Conservation (phyloP, 2,329 filamentous ascomycete genomes). For the Cryphonectria parasitica region DNA sequence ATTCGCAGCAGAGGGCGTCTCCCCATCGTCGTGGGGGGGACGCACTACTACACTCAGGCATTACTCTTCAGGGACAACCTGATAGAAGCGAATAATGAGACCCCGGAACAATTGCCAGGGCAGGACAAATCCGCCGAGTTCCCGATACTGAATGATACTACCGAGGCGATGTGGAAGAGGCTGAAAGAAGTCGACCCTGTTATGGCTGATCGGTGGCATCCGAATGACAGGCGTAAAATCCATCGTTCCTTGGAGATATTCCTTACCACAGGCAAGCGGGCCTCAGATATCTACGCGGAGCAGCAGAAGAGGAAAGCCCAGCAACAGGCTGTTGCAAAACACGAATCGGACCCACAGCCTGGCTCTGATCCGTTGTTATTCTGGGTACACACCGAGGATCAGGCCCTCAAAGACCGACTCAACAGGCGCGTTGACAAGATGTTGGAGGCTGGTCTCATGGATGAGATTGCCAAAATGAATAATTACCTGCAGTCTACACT, state of each 20-base stretch:
- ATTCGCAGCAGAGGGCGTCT: constrained; percentile 78
- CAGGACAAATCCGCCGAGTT: constrained; percentile 50
- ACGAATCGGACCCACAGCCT: constrained; percentile 31
- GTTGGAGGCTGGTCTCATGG: constrained; percentile 61
- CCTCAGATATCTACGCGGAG: constrained; percentile 85
- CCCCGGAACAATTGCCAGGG: neutral
- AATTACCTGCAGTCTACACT: constrained; percentile 41
- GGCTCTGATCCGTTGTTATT: constrained; percentile 70
- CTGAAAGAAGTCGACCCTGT: constrained; percentile 81
- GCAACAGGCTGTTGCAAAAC: constrained; percentile 28
- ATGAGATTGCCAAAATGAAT: constrained; percentile 53
- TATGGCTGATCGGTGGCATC: constrained; percentile 93
- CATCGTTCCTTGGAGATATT: constrained; percentile 88
- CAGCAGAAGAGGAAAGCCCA: constrained; percentile 57
- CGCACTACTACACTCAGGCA: constrained; percentile 92
- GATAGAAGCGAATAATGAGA: constrained; percentile 44
- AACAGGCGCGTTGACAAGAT: constrained; percentile 83
- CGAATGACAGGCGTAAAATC: constrained; percentile 89
- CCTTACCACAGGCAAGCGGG: constrained; percentile 76
- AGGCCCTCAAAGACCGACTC: constrained; percentile 70
- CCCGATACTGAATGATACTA: constrained; percentile 73
- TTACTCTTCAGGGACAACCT: constrained; percentile 79
- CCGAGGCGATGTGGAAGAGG: constrained; percentile 72
- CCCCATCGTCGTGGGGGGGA: constrained; percentile 91
- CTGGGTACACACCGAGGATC: constrained; percentile 81